Evolutionary conservation across 345 rosid species (phyloP).

Genomic region (Eucalyptus pumila): DNA sequence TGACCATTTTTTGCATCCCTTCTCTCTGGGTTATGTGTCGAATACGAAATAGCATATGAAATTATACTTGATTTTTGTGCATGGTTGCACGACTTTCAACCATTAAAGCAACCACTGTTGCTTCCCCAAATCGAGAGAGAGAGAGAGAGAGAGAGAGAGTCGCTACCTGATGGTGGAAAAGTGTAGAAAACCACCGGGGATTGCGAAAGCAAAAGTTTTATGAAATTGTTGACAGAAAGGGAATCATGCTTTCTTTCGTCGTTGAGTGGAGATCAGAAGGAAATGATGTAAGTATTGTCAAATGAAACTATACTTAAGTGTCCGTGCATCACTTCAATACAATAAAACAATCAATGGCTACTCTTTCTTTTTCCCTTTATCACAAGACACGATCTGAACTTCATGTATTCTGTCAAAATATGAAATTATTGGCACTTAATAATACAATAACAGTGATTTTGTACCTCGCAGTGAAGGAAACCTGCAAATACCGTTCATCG

Average conservation of each 20-base stretch:
- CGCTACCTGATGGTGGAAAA: background rate
- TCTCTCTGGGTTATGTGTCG: background rate
- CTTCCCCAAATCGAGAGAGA: background rate
- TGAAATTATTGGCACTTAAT: background rate
- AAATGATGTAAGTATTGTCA: background rate
- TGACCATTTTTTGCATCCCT: background rate
- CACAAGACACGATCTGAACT: background rate
- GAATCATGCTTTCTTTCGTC: background rate
- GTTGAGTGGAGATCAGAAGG: background rate
- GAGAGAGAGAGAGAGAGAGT: background rate
- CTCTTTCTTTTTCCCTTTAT: background rate
- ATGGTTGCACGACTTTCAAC: background rate
- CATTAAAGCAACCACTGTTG: background rate
- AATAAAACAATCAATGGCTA: background rate
- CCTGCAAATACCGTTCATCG: background rate
- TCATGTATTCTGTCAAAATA: background rate
- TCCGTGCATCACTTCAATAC: background rate
- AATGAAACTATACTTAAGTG: background rate
- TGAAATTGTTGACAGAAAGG: background rate
- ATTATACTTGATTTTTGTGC: background rate
- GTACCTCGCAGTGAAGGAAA: background rate
- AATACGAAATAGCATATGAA: background rate
- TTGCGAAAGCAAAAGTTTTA: background rate
- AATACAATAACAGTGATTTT: background rate
- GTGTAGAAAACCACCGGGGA: background rate